These are phyloP conservation scores for Epithele typhae DNA, from an alignment of 768 basidiomycete genomes.

Conservation along the genomic window DNA sequence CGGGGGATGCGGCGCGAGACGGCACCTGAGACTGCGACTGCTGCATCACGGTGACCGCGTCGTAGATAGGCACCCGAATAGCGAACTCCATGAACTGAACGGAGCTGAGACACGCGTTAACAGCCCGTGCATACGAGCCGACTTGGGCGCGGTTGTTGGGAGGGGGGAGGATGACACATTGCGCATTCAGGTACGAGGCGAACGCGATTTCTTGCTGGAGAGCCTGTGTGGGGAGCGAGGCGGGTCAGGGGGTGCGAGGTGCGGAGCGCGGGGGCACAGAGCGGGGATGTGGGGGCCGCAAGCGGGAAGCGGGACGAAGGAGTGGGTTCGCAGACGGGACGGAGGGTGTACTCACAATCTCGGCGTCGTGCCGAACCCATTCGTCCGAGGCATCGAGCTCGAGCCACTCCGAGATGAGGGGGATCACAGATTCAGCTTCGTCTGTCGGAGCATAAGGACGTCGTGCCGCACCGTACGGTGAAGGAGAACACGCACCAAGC, in stretches of 20 bases:
- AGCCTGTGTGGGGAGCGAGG: slow-evolving; percentile 55
- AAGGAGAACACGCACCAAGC: slow-evolving; percentile 66
- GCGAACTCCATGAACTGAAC: slow-evolving; percentile 75
- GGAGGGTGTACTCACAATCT: slow-evolving; percentile 65
- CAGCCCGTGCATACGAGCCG: slow-evolving; percentile 89
- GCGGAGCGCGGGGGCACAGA: too few species aligned
- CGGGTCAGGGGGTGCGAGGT: too few species aligned
- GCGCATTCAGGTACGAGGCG: slow-evolving; percentile 87
- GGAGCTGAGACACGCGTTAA: slow-evolving; percentile 71
- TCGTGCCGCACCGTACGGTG: background rate
- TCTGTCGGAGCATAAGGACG: slow-evolving; percentile 50
- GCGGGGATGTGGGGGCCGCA: too few species aligned
- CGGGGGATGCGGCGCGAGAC: slow-evolving; percentile 20
- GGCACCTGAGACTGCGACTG: too few species aligned
- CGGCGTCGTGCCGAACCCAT: slow-evolving; percentile 93
- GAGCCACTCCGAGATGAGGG: slow-evolving; percentile 89
- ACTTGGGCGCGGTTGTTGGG: slow-evolving; percentile 80
- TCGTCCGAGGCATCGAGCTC: slow-evolving; percentile 91
- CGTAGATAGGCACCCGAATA: slow-evolving; percentile 79
- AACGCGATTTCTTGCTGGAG: slow-evolving; percentile 90
- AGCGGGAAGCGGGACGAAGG: background rate
- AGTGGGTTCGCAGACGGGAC: background rate
- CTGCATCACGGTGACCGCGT: slow-evolving; percentile 55
- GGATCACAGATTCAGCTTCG: slow-evolving; percentile 69
- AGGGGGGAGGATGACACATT: slow-evolving; percentile 82